Base-by-base conservation (phyloP, 139 green algal genomes). In the Micractinium sp. region DNA sequence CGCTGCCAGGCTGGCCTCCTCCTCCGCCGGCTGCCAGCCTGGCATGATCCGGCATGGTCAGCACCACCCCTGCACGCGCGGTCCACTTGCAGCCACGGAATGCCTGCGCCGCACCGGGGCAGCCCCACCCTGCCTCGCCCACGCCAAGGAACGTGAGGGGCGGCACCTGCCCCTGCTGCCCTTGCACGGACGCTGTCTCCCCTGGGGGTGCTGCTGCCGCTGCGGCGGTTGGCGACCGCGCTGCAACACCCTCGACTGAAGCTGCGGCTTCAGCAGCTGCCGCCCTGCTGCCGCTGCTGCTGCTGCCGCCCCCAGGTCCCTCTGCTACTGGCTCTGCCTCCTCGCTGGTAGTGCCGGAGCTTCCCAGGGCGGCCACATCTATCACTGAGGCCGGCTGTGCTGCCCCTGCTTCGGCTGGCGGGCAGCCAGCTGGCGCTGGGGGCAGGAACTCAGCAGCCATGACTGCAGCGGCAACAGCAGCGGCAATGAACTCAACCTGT, bases 41-140 rank as follows among this genome's bases (percentile, higher is more conserved):
- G 41, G 33, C 74, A 53, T 88, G 84, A n/a, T 88, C 85, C 0
- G 71, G 71, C 71, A 88, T 35, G 25, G 38, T 73, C 71, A 88
- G 71, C 41, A 88, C 85, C 31, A 88, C 18, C 16, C 85, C 85
- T 0, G 85, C 85, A 12, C 85, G 31, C 0, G 85, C 85, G 5
- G 85, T 22, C 85, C 85, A 88, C 85, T 73, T 88, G 85, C 69
- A 71, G 41, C 71, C 85, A 4, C 85, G 71, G 12, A 82, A 82
- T 1, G 41, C 2, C 41, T 56, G 85, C 39, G 29, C 71, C 4
- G 41, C 71, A 2, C 41, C 85, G 2, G 41, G 0, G 71, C 85
- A 88, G 85, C 85, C 71, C 71, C 47, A 88, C 13, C 85, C 85
- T 12, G 85, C 85, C 53, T 88, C 71, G 18, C 85, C 85, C 2